Conservation (phyloP, 164 flowering plant genomes). For the Platanus orientalis region DNA sequence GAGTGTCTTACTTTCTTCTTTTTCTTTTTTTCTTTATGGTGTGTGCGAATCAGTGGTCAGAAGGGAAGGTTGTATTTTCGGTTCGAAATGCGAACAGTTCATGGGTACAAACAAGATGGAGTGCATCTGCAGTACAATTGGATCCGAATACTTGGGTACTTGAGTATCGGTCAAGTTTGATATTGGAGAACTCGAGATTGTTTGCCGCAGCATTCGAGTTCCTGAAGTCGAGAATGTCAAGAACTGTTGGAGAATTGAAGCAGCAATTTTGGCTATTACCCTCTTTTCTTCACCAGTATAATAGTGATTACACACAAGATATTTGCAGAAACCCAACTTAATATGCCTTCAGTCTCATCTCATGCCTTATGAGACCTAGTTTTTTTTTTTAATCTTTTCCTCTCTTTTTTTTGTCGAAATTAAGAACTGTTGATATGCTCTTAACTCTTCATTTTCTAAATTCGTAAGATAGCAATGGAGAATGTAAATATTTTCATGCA, state of each 20-base stretch:
- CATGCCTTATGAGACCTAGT: slow-evolving; percentile 47
- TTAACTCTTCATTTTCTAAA: too few species aligned
- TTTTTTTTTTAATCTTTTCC: not conserved
- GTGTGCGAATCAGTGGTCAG: slow-evolving; percentile 79
- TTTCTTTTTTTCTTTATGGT: too few species aligned
- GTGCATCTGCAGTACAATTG: slow-evolving; percentile 53
- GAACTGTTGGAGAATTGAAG: slow-evolving; percentile 24
- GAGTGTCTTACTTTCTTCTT: too few species aligned
- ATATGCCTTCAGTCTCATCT: slow-evolving; percentile 16
- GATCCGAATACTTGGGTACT: slow-evolving; percentile 79
- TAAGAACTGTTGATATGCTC: not conserved
- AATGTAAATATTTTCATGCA: too few species aligned
- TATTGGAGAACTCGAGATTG: slow-evolving; percentile 42
- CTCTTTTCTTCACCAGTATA: slow-evolving; percentile 14
- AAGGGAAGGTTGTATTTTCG: slow-evolving; percentile 32
- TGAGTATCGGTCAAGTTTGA: slow-evolving; percentile 44
- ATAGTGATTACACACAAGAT: slow-evolving; percentile 2
- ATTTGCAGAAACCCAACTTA: slow-evolving; percentile 41
- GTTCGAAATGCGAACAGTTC: slow-evolving; percentile 44
- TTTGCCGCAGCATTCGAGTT: slow-evolving; percentile 35
- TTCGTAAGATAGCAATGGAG: too few species aligned
- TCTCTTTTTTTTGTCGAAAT: not conserved
- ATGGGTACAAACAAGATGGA: slow-evolving; percentile 59
- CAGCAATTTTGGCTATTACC: slow-evolving; percentile 32
- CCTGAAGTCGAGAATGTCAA: slow-evolving; percentile 31